Base-by-base conservation (phyloP, 768 basidiomycete genomes). In the Rhodotorula babjevae region DNA sequence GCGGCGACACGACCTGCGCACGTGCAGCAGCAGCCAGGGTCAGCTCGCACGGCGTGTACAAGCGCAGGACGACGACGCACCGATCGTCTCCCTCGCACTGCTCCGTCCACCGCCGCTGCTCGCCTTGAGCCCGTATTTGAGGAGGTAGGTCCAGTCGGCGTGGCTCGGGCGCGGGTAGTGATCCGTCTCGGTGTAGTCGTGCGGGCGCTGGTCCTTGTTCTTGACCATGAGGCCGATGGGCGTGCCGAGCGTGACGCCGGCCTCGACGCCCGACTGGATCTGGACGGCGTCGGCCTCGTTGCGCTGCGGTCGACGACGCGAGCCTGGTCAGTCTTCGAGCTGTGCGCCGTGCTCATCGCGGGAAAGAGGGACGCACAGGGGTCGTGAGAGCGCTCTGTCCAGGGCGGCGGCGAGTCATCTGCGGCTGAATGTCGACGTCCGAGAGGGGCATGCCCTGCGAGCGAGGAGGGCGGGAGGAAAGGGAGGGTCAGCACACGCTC, bases 101-200 rank as follows among this genome's bases (percentile, higher is more conserved):
- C 91, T 92, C 29, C 96, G 85, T 12, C 96, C 96, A 60, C 96
- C 96, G 50, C 96, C 96, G 71, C 90, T 92, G 84, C 91, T 93
- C 1, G 96, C 96, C 84, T 98, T 98, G 81, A 98, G 82, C 44
- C 93, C 93, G 80, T 98, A 99, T 78, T 99, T 99, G 77, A 92
- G 88, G 69, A 98, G 87, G 82, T 99, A 99, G 25, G 96, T 99
- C 81, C 90, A 96, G 81, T 99, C 96, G 21, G 96, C 96, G 79
- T 99, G 96, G 75, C 90, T 92, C 42, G 96, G 96, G 31, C 96
- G 89, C 46, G 96, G 96, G 84, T 93, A 99, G 65, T 93, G 83
- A 80, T 99, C 96, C 0, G 96, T 98, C 84, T 98, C 96, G 75
- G 93, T 89, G 82, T 99, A 99, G 82, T 99, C 96, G 79, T 97